These are phyloP conservation scores for Ceratobasidium sp. DNA, from an alignment of 1,284 basidiomycete genomes.

Conservation along the genomic window DNA sequence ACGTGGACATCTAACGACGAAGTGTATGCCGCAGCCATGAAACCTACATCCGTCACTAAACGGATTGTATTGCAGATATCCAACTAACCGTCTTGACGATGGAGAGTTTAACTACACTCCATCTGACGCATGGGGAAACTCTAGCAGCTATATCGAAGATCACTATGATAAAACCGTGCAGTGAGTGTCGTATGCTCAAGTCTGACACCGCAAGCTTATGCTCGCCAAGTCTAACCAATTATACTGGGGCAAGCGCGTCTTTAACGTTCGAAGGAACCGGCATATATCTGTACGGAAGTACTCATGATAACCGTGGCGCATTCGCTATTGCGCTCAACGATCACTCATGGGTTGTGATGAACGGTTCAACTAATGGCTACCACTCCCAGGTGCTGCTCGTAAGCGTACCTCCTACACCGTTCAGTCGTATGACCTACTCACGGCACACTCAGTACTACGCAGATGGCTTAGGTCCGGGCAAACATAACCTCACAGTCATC, in stretches of 20 bases:
- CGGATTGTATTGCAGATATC: not conserved
- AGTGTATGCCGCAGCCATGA: not conserved
- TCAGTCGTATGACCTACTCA: not conserved
- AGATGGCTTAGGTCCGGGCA: conserved; percentile 28
- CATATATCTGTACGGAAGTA: conserved; percentile 28
- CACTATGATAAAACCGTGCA: conserved; percentile 17
- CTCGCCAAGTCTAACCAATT: not conserved
- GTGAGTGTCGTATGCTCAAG: not conserved
- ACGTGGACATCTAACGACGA: conserved; percentile 24
- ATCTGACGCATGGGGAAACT: not conserved
- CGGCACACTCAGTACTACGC: conserved; percentile 24
- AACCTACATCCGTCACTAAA: not conserved
- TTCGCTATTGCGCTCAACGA: conserved; percentile 6
- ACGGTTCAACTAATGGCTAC: conserved; percentile 9
- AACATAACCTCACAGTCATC: conserved; percentile 26
- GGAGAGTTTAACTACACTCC: not conserved
- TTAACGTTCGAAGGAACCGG: conserved; percentile 17
- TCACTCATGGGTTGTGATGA: not conserved
- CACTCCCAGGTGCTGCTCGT: conserved; percentile 12
- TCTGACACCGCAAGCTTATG: not conserved
- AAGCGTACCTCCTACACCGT: not conserved
- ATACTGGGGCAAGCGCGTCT: not conserved
- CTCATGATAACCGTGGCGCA: conserved; percentile 11
- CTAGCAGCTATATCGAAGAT: not conserved
- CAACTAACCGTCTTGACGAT: not conserved